phyloP scores from a whole-genome alignment of 129 eudicot genomes.

The carrot (Daucus carota) region DNA sequence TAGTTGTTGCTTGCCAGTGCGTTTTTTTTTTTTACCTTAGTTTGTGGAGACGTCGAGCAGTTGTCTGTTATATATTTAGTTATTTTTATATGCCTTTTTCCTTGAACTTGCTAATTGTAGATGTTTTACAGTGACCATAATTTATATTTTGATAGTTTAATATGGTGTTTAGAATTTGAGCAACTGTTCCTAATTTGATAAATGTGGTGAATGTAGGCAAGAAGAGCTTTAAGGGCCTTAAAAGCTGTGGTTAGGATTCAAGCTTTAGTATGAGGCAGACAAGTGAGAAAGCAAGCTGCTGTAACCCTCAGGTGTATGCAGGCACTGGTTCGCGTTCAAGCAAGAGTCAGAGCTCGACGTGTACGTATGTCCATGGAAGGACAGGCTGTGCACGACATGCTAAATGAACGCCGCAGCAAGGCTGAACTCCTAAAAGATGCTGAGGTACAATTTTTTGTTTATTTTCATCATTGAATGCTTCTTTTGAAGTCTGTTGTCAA shows the following conservation, averaged over 20 bases:
- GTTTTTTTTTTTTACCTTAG: no score
- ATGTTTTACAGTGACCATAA: neutral
- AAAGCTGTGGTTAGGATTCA: constrained; percentile 85
- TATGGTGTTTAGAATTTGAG: neutral
- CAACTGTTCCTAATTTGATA: neutral
- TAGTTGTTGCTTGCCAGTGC: neutral
- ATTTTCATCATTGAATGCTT: neutral
- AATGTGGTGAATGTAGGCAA: constrained; percentile 43
- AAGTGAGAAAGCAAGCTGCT: constrained; percentile 93
- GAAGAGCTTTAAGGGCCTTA: constrained; percentile 94
- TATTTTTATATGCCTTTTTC: neutral
- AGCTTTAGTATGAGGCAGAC: constrained; percentile 86
- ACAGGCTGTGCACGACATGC: constrained; percentile 79
- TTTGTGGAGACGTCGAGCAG: no score
- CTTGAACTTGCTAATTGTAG: neutral
- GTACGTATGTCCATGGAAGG: constrained; percentile 96
- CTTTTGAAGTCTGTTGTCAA: neutral
- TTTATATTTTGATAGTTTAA: neutral
- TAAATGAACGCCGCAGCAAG: constrained; percentile 58
- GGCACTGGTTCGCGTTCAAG: constrained; percentile 94
- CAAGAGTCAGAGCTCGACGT: constrained; percentile 87
- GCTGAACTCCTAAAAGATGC: constrained; percentile 68
- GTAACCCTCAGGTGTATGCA: constrained; percentile 97
- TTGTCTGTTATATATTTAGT: neutral
- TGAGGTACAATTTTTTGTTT: constrained; percentile 38